Evolutionary conservation across 345 rosid genomes (phyloP).

Genomic region (Arabis hirsuta): DNA sequence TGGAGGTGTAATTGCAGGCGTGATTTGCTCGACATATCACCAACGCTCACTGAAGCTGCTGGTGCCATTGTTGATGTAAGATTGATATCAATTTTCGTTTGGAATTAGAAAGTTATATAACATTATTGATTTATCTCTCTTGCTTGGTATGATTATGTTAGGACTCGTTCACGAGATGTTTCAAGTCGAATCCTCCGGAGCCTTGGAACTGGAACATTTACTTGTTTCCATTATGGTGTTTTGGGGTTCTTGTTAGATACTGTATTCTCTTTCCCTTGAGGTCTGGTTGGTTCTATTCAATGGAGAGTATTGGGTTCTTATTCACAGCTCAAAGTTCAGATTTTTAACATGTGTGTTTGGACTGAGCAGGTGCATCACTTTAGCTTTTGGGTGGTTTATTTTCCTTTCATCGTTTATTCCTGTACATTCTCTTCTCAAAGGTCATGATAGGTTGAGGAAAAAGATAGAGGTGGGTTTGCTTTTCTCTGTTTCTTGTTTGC

Average conservation of each 20-base stretch:
- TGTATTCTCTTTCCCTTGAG: constrained; percentile 76
- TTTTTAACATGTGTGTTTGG: constrained; percentile 4
- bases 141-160: constrained; percentile 35
- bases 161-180: constrained; percentile 89
- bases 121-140: background rate
- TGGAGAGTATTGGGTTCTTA: background rate
- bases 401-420: constrained; percentile 84
- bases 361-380: constrained; percentile 65
- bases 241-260: constrained; percentile 74
- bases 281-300: constrained; percentile 38
- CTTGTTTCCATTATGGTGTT: constrained; percentile 86
- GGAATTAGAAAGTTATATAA: too few relatives aligned
- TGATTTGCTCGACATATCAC: constrained; percentile 85
- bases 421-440: constrained; percentile 73
- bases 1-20: constrained; percentile 47
- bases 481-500: constrained; percentile 5
- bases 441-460: constrained; percentile 77
- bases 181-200: constrained; percentile 88
- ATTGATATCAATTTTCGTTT: background rate
- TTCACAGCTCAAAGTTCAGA: background rate
- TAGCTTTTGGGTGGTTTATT: constrained; percentile 89
- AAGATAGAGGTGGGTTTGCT: constrained; percentile 82
- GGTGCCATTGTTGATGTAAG: constrained; percentile 94
- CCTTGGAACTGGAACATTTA: constrained; percentile 96
- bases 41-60: constrained; percentile 87